Conservation (phyloP, 768 basidiomycete genomes). For the Suillus ampliporus region DNA sequence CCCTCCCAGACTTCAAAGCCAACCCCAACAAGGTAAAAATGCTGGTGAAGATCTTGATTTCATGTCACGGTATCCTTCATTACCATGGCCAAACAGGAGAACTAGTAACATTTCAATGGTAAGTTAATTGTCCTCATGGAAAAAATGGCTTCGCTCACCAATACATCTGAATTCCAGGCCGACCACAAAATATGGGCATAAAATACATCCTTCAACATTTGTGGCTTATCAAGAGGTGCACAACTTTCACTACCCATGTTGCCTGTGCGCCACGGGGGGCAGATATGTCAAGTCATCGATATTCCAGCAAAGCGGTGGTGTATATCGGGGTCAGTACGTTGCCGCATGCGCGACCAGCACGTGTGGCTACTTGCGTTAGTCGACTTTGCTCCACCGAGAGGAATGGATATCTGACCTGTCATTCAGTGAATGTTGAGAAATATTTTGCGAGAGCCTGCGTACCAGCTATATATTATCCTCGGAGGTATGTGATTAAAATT, state of each 20-base stretch:
- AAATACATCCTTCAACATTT: neutral
- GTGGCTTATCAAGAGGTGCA: neutral
- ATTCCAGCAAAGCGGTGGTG: neutral
- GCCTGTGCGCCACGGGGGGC: neutral
- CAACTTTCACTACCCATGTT: neutral
- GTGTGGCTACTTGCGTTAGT: neutral
- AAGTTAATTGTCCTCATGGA: neutral
- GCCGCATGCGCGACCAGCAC: neutral
- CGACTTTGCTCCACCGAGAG: too few relatives aligned
- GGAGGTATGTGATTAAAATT: too few relatives aligned
- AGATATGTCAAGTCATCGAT: neutral
- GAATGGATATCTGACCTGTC: too few relatives aligned
- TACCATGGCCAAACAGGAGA: neutral
- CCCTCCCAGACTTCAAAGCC: neutral
- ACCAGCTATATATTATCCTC: too few relatives aligned
- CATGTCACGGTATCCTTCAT: neutral
- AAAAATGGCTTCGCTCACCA: too few relatives aligned
- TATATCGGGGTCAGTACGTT: neutral
- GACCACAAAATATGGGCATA: neutral
- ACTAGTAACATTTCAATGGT: neutral
- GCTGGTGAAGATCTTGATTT: neutral
- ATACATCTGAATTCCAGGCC: neutral
- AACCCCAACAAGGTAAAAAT: neutral
- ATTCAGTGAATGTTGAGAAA: too few relatives aligned
- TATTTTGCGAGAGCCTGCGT: too few relatives aligned